A percentile compares a stretch with the other conserved stretches of the same genome.
Conservation (phyloP, 1,139 yeast genomes). For the Williopsis jadinii region DNA sequence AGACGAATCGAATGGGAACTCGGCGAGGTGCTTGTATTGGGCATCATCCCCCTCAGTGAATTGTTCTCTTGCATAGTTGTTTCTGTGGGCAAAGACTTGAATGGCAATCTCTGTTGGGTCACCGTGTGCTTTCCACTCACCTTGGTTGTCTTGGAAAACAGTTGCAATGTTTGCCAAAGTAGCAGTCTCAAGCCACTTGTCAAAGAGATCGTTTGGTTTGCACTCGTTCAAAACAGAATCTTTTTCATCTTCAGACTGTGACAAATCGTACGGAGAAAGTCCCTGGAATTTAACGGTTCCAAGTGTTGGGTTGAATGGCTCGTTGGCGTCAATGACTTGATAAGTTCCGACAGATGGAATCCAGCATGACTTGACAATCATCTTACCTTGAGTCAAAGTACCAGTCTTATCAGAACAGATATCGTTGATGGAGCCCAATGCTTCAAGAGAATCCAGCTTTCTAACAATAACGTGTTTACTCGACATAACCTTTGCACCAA, state of each 20-base stretch:
- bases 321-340: slow-evolving; percentile 50
- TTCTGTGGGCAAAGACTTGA: slow-evolving; percentile 61
- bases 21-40: slow-evolving; percentile 42
- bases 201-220: slow-evolving; percentile 24
- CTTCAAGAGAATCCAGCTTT: slow-evolving; percentile 72
- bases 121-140: slow-evolving; percentile 69
- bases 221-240: slow-evolving; percentile 10
- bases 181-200: slow-evolving; percentile 51
- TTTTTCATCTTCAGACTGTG: slow-evolving; percentile 16
- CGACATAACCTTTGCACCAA: slow-evolving; percentile 78
- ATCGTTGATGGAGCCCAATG: slow-evolving; percentile 73
- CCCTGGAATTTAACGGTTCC: slow-evolving; percentile 46
- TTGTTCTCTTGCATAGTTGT: slow-evolving; percentile 35
- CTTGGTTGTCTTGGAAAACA: slow-evolving; percentile 34
- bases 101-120: slow-evolving; percentile 85
- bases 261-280: slow-evolving; percentile 34
- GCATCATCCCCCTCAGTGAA: slow-evolving; percentile 31
- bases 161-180: slow-evolving; percentile 70
- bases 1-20: slow-evolving; percentile 74
- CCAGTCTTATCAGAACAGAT: slow-evolving; percentile 84
- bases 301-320: slow-evolving; percentile 66
- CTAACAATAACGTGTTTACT: slow-evolving; percentile 66
- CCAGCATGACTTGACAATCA: slow-evolving; percentile 71
- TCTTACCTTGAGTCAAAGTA: slow-evolving; percentile 72
- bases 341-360: slow-evolving; percentile 70